Conservation (phyloP, 805 yeast genomes). For the Metschnikowia reukaufii region DNA sequence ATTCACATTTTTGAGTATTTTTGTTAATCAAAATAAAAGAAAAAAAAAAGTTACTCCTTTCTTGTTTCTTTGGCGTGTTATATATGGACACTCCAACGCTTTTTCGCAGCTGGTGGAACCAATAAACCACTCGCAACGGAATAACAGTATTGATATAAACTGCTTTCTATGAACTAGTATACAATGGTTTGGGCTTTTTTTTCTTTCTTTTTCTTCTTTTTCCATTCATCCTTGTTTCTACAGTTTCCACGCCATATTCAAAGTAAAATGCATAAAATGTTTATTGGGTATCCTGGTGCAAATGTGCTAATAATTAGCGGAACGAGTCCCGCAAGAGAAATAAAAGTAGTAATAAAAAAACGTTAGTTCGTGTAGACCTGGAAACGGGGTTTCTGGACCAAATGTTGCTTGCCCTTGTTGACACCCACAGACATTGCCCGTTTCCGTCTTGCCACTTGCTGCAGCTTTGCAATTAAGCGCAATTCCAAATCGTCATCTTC, state of each 20-base stretch:
- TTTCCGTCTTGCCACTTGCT: conserved; percentile 24
- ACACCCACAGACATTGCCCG: conserved; percentile 42
- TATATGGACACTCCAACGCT: background rate
- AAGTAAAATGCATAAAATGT: background rate
- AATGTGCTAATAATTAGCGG: background rate
- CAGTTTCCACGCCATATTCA: background rate
- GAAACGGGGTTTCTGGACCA: conserved; percentile 35
- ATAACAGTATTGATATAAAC: too few relatives aligned
- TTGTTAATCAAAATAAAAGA: background rate
- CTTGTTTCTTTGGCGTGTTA: background rate
- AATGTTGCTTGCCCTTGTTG: conserved; percentile 34
- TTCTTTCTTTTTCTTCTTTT: too few relatives aligned
- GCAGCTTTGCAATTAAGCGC: conserved; percentile 23
- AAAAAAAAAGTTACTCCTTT: too few relatives aligned
- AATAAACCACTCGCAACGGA: background rate
- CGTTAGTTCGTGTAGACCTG: conserved; percentile 17
- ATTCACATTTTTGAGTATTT: too few relatives aligned
- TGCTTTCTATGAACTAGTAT: background rate
- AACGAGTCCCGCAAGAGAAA: background rate
- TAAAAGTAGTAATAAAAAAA: background rate
- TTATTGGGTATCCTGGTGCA: conserved; percentile 11
- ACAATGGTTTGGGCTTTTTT: too few relatives aligned
- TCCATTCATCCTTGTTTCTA: too few relatives aligned
- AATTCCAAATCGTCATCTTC: conserved; percentile 22
- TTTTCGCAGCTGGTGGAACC: background rate